phyloP scores from a whole-genome alignment of 2,329 filamentous ascomycete genomes.

The Trichoderma simmonsii region DNA sequence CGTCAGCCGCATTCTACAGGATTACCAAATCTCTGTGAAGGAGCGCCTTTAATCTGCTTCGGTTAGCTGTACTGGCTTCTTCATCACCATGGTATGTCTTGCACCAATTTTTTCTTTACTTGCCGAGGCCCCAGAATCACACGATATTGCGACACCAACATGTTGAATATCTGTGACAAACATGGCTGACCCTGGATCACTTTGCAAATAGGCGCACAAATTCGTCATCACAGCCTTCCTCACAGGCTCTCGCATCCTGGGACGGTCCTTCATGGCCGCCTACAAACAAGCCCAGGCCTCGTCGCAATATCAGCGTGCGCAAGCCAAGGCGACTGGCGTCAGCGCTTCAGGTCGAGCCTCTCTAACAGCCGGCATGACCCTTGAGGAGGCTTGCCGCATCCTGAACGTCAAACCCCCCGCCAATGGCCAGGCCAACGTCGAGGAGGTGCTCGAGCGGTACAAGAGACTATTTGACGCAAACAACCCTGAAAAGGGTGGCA shows the following conservation, averaged over 20 bases:
- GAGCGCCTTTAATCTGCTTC: background rate
- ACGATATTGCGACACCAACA: background rate
- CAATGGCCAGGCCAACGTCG: constrained; percentile 71
- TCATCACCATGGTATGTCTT: background rate
- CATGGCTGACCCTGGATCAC: background rate
- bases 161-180: background rate
- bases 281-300: constrained; percentile 93
- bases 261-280: constrained; percentile 87
- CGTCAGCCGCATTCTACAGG: background rate
- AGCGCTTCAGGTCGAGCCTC: constrained; percentile 52
- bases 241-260: constrained; percentile 86
- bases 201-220: constrained; percentile 70
- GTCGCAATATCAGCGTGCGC: constrained; percentile 74
- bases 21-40: background rate
- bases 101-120: background rate
- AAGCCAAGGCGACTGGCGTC: constrained; percentile 57
- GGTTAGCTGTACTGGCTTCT: constrained; percentile 9
- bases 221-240: constrained; percentile 85
- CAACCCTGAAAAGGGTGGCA: constrained; percentile 91
- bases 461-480: constrained; percentile 94
- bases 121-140: background rate
- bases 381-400: constrained; percentile 96
- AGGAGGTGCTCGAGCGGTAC: constrained; percentile 79
- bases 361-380: constrained; percentile 70
- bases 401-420: constrained; percentile 86